Base-by-base conservation (phyloP, 768 basidiomycete genomes). In the Tephrocybe sp. region DNA sequence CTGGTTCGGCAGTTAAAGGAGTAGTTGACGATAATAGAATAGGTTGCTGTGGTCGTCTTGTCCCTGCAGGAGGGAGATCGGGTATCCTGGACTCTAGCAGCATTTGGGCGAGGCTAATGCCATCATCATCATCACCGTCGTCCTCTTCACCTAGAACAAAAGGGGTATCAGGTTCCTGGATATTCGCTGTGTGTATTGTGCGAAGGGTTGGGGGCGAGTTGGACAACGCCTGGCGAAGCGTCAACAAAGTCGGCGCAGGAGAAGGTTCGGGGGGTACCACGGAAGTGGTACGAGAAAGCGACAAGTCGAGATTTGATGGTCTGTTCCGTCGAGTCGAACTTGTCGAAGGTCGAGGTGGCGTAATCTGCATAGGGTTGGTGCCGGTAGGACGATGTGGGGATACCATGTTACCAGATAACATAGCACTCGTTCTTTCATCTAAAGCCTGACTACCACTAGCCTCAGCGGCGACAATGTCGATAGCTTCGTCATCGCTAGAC, bases 401-500 rank as follows among this genome's bases (percentile, higher is more conserved):
- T 19, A 19, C 18, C 18, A 21, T 19, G 25, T 58, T 67, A 12
- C 67, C 67, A 7, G 73, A 67, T 32, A 71, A 65, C 2, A 72
- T 72, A 9, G 79, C 73, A 61, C 90, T 92, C 0, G 90, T 93
- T 22, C 90, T 80, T 65, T 93, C 90, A 59, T 93, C 90, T 42
- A 92, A 63, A 12, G 85, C 84, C 60, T 86, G 87, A 58, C 88
- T 86, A 7, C 91, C 90, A 52, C 87, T 89, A 12, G 88, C 75
- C 9, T 83, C 90, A 15, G 91, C 89, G 0, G 91, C 87, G 26
- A 92, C 80, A 34, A 89, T 70, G 58, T 90, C 83, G 46, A 93
- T 89, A 12, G 89, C 91, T 64, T 93, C 91, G 47, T 93, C 91
- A 54, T 93, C 91, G 57, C 89, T 92, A 5, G 80, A 82, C 63